Conservation (phyloP, 352 stramenopile genomes). For the Ophiocytium majus region DNA sequence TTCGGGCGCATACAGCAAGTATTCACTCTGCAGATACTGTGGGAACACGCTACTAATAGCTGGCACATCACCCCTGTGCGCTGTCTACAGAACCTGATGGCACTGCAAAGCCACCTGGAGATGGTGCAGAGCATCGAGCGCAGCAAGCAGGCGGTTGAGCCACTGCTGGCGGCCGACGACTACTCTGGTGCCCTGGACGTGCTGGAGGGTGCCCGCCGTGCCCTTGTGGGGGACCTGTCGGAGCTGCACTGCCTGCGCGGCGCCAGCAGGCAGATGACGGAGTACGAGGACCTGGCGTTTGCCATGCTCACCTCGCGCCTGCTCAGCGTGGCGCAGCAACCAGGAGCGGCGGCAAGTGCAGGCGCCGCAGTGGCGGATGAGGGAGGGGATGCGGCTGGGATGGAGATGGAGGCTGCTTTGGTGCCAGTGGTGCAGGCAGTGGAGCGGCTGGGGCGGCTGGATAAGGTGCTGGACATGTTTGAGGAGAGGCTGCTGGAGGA, state of each 20-base stretch:
- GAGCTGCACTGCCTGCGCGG: slow-evolving; percentile 36
- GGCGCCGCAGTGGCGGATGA: background rate
- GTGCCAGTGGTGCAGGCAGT: slow-evolving; percentile 32
- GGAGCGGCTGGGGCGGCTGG: slow-evolving; percentile 35
- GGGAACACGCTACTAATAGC: background rate
- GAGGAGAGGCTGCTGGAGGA: slow-evolving; percentile 37
- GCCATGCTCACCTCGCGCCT: slow-evolving; percentile 21
- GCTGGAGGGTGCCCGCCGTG: slow-evolving; percentile 35
- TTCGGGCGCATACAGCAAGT: background rate
- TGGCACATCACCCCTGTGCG: no score
- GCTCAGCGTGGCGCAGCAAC: background rate
- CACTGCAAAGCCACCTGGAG: slow-evolving; percentile 14
- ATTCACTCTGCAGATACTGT: background rate
- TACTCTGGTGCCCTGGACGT: slow-evolving; percentile 49
- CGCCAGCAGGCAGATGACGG: slow-evolving; percentile 27
- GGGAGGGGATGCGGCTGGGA: background rate
- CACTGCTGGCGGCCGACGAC: slow-evolving; percentile 42
- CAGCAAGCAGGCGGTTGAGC: slow-evolving; percentile 27
- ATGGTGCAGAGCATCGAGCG: slow-evolving; percentile 11
- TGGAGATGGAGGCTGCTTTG: slow-evolving; percentile 23
- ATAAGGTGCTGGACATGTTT: slow-evolving; percentile 35
- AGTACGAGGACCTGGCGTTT: slow-evolving; percentile 43
- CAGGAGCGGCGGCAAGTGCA: background rate
- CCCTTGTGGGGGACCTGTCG: slow-evolving; percentile 31
- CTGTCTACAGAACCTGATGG: slow-evolving; percentile 15